Percentiles rank a stretch among this genome's conserved stretches.
Conservation (phyloP, 2,329 filamentous ascomycete genomes). For the Coleophoma cylindrospora region DNA sequence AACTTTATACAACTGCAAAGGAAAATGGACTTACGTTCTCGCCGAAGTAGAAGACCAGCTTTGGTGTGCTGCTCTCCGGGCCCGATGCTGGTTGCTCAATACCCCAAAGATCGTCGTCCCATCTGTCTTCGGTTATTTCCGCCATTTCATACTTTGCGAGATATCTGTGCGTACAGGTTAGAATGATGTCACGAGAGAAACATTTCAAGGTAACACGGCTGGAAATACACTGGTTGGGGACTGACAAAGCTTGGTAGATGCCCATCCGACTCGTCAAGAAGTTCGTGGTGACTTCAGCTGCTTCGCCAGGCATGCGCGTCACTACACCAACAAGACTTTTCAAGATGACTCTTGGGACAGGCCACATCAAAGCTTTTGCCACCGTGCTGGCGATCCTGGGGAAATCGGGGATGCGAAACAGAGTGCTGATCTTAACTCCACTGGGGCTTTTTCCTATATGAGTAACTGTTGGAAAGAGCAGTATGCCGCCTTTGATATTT, state of each 20-base stretch:
- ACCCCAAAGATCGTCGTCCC: constrained; percentile 57
- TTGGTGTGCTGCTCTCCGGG: constrained; percentile 28
- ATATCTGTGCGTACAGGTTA: constrained; percentile 23
- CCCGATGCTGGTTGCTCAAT: constrained; percentile 27
- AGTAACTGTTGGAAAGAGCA: constrained; percentile 72
- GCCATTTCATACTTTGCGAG: constrained; percentile 56
- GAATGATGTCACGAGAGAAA: not conserved
- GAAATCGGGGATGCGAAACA: constrained; percentile 31
- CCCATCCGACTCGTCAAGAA: constrained; percentile 54
- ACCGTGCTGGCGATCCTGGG: constrained; percentile 13
- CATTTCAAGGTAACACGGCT: not conserved
- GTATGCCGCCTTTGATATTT: constrained; percentile 42
- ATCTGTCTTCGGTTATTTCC: constrained; percentile 52
- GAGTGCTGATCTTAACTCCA: constrained; percentile 45
- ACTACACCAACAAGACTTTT: constrained; percentile 36
- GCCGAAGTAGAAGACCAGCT: constrained; percentile 57
- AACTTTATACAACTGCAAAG: not conserved
- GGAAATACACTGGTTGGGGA: not conserved
- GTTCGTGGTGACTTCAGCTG: constrained; percentile 42
- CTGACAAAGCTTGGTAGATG: constrained; percentile 49
- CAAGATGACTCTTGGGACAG: constrained; percentile 35
- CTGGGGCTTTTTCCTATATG: constrained; percentile 60
- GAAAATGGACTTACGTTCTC: constrained; percentile 27
- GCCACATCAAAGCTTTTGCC: constrained; percentile 30
- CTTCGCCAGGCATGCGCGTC: constrained; percentile 42